Evolutionary conservation across 495 filamentous ascomycete species (phyloP), one percentile per base, ranked within the genome.

Genomic region (Aspergillus olivimuriae): DNA sequence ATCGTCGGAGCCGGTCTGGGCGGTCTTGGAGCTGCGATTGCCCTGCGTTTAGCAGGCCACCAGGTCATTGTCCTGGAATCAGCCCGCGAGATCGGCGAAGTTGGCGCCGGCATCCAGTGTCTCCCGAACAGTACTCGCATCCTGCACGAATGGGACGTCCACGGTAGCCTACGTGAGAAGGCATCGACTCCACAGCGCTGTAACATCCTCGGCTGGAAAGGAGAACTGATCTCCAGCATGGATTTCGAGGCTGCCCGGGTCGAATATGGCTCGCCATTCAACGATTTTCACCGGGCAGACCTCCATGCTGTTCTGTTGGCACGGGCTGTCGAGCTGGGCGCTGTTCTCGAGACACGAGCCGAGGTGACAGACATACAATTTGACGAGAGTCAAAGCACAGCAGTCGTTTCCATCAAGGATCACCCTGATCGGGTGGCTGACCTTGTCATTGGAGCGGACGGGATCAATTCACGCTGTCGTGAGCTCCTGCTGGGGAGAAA

Each of bases 1-100:
- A 69, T 86, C 10, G 69, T 79, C 11, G 82, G 82, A 10, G 82
- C 80, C 4, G 82, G 82, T 1, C 70, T 86, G 4, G 76, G 74
- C 12, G 82, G 82, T 0, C 66, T 86, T 4, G 74, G 69, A 10
- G 67, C 80, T 2, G 80, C 81, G 2, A 82, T 85, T 46, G 59
- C 76, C 19, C 65, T 71, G 41, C 65, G 69, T 6, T 68, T 83
- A 16, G 69, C 78, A 14, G 81, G 81, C n/a, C 81, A 85, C 53
- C 43, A 55, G 20, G 78, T 84, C 9, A 62, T 58, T 0, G 60
- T 86, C 22, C 73, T 85, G 31, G 82, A 86, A 56, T 61, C 70
- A 4, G 69, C 80, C 1, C 50, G 61, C 18, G 69, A 74, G 21
- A 72, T 83, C 33, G 67, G 67, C 36, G 77, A 82, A 50, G 46